A percentile compares a stretch with the other conserved stretches of the same genome.
Evolutionary conservation across 208 protist species (phyloP).

Genomic region (Lotmaria passim): DNA sequence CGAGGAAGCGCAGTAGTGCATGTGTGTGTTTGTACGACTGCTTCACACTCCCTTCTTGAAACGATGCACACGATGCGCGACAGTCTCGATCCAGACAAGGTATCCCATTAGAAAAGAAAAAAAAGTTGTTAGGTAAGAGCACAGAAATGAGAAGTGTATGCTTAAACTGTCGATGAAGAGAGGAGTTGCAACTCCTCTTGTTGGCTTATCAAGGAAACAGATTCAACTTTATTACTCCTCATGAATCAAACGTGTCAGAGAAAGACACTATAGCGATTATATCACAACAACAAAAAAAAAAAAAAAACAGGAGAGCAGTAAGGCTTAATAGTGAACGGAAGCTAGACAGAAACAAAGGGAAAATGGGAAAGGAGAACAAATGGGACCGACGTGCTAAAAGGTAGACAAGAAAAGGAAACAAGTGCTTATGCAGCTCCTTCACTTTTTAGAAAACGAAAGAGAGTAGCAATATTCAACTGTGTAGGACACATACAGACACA

Average conservation of each 20-base stretch:
- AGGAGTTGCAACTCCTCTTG: neutral
- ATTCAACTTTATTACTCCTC: neutral
- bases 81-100: no score
- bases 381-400: slow-evolving; percentile 14
- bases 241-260: neutral
- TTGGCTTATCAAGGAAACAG: neutral
- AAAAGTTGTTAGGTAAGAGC: neutral
- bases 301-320: neutral
- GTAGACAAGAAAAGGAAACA: slow-evolving; percentile 9
- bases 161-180: slow-evolving; percentile 5
- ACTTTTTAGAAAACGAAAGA: neutral
- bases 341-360: slow-evolving; percentile 1
- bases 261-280: neutral
- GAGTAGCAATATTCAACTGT: neutral
- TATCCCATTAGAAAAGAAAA: neutral
- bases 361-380: neutral
- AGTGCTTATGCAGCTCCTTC: neutral
- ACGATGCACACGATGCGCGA: no score
- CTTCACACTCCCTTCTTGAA: no score
- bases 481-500: neutral
- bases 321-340: neutral
- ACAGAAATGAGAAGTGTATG: slow-evolving; percentile 3
- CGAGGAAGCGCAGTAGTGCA: no score
- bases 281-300: neutral
- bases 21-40: no score